These are phyloP conservation scores for Pluteus cervinus DNA, from an alignment of 768 basidiomycete species.

Conservation along the genomic window DNA sequence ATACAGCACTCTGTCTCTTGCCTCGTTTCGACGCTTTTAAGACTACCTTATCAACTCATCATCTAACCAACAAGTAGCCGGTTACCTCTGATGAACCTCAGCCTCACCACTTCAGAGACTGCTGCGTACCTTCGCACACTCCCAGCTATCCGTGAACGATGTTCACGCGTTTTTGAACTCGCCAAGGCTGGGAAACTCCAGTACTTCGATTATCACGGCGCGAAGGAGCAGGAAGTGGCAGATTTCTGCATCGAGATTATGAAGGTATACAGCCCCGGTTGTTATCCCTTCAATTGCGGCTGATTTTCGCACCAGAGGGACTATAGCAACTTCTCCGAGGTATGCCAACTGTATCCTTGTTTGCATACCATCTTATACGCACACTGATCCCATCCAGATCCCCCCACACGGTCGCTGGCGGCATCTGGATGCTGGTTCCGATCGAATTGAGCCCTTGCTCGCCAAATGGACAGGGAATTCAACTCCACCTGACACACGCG, in stretches of 20 bases:
- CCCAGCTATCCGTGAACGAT: conserved; percentile 86
- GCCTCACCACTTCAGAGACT: conserved; percentile 27
- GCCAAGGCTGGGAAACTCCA: conserved; percentile 70
- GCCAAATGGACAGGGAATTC: conserved; percentile 43
- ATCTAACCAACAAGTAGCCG: too few relatives aligned
- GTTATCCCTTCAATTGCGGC: too few relatives aligned
- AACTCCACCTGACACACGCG: conserved; percentile 39
- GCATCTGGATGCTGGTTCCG: conserved; percentile 68
- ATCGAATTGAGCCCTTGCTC: conserved; percentile 60
- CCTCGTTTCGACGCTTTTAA: too few relatives aligned
- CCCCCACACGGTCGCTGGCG: conserved; percentile 88
- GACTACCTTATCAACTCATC: too few relatives aligned
- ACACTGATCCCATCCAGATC: conserved; percentile 45
- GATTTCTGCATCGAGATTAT: conserved; percentile 76
- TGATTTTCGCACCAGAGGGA: not conserved
- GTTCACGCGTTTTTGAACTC: conserved; percentile 69
- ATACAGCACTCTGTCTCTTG: too few relatives aligned
- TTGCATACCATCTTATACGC: not conserved
- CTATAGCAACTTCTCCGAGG: too few relatives aligned
- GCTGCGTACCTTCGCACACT: conserved; percentile 77
- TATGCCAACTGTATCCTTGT: not conserved
- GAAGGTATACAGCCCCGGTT: conserved; percentile 38
- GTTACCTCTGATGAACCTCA: conserved; percentile 23
- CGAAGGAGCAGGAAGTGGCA: conserved; percentile 63
- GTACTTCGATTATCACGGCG: conserved; percentile 83